Evolutionary conservation across 768 basidiomycete species (phyloP).

Genomic region (Leccinum ochraceum): DNA sequence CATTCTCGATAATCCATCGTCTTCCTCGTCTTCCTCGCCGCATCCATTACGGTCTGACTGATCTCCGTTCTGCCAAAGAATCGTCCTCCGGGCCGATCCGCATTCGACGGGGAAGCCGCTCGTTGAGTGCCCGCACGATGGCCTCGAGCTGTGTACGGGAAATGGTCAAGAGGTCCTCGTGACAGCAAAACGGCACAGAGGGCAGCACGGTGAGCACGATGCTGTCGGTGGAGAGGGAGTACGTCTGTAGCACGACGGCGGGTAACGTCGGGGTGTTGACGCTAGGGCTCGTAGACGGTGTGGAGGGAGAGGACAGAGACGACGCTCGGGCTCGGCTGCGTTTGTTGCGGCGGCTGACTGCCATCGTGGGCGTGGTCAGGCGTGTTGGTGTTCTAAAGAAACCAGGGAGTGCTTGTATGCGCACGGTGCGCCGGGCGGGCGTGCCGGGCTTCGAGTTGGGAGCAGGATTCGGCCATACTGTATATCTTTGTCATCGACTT

Average conservation of each 20-base stretch:
- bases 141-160: constrained; percentile 48
- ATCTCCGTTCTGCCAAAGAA: constrained; percentile 12
- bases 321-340: constrained; percentile 19
- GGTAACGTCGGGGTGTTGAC: constrained; percentile 20
- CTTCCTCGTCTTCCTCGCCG: constrained; percentile 5
- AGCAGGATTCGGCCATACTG: background rate
- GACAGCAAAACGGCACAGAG: constrained; percentile 66
- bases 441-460: constrained; percentile 3
- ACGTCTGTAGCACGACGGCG: constrained; percentile 61
- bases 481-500: no score
- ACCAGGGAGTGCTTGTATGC: constrained; percentile 17
- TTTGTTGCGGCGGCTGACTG: constrained; percentile 20
- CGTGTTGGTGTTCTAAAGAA: constrained; percentile 29
- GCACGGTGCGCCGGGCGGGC: constrained; percentile 7
- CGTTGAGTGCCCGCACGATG: constrained; percentile 58
- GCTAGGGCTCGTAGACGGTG: constrained; percentile 10
- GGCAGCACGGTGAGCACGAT: constrained; percentile 64
- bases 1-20: constrained; percentile 27
- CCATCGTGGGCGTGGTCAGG: constrained; percentile 24
- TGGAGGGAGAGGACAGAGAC: constrained; percentile 5
- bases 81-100: constrained; percentile 46
- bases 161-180: constrained; percentile 73
- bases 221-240: constrained; percentile 48
- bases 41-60: background rate
- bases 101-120: constrained; percentile 50